Evolutionary conservation across 2,329 filamentous ascomycete genomes (phyloP).

Genomic region (Colletotrichum aenigma): DNA sequence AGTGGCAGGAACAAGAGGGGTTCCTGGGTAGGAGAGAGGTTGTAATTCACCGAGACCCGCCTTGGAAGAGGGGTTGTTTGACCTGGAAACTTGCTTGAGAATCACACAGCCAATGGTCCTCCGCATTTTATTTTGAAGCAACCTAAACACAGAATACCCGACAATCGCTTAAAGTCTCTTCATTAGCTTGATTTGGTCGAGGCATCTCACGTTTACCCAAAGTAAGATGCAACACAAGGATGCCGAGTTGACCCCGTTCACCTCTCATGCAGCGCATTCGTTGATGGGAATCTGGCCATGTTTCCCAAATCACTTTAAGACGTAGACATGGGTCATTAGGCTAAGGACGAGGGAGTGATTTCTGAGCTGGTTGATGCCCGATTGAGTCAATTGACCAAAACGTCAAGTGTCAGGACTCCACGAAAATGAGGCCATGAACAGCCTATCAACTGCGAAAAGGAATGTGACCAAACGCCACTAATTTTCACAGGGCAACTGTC

Average conservation of each 20-base stretch:
- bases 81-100: not conserved
- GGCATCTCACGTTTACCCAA: not conserved
- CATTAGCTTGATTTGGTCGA: not conserved
- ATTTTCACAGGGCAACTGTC: not conserved
- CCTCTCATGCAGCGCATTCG: not conserved
- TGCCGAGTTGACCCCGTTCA: not conserved
- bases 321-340: not conserved
- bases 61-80: not conserved
- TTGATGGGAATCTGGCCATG: not conserved
- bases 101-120: not conserved
- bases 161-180: not conserved
- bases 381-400: not conserved
- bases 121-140: not conserved
- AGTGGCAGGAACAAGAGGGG: not conserved
- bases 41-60: not conserved
- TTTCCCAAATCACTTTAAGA: not conserved
- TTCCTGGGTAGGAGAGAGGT: not conserved
- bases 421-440: not conserved
- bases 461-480: accelerated
- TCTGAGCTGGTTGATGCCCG: not conserved
- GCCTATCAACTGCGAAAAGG: not conserved
- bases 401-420: not conserved
- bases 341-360: not conserved
- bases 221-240: not conserved
- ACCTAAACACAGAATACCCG: not conserved